Evolutionary conservation across 331 rosid species (phyloP).

Genomic region (Malus hybrid): DNA sequence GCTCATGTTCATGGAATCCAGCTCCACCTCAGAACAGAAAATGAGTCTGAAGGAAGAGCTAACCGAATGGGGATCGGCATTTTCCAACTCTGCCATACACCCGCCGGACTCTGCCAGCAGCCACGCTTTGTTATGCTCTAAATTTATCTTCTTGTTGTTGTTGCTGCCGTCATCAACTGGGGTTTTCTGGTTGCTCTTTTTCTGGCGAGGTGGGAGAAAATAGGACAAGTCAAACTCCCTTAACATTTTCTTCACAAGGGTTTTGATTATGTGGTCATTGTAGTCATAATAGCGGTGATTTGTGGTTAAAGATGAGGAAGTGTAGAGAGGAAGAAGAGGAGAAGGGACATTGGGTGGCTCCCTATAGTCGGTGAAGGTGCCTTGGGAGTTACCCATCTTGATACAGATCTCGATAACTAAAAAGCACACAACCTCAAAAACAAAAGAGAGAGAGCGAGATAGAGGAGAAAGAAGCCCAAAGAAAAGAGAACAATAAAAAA

Average conservation of each 20-base stretch:
- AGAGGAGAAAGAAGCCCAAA: not conserved
- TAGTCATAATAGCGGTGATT: conserved; percentile 16
- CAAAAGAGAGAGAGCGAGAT: not conserved
- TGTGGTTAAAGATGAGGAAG: conserved; percentile 9
- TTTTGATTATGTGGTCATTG: conserved; percentile 32
- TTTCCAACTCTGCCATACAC: conserved; percentile 51
- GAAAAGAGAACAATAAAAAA: not conserved
- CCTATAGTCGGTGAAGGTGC: conserved; percentile 24
- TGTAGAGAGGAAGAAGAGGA: not conserved
- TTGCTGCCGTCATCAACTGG: not conserved
- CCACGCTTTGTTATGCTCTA: conserved; percentile 92
- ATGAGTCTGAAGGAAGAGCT: conserved; percentile 90
- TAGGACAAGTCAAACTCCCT: conserved; percentile 54
- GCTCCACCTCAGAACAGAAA: conserved; percentile 87
- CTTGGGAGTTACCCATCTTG: conserved; percentile 51
- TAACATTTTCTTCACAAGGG: conserved; percentile 47
- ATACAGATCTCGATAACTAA: not conserved
- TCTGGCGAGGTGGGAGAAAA: conserved; percentile 21
- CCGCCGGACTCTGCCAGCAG: conserved; percentile 86
- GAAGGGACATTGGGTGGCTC: conserved; percentile 22
- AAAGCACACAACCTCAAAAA: conserved; percentile 46
- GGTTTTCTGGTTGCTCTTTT: conserved; percentile 14
- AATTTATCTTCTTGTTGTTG: conserved; percentile 19
- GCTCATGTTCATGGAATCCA: conserved; percentile 59
- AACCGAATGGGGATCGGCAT: conserved; percentile 82